Base-by-base conservation (phyloP, 192 early-diverging fungal genomes). In the Coemansia aciculifera region DNA sequence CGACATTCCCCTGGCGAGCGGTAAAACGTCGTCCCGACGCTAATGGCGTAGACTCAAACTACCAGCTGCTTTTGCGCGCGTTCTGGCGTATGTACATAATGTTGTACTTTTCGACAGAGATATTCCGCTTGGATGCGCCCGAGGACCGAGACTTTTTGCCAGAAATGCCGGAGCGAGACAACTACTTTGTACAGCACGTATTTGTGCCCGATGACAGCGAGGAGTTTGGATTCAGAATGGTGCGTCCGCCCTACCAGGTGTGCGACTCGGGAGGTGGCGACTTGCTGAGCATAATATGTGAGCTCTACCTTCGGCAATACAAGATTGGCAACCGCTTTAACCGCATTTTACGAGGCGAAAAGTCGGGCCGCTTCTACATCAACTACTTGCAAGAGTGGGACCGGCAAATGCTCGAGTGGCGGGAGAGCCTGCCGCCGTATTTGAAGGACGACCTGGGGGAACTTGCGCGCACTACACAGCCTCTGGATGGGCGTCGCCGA, bases 331-430 rank as follows among this genome's bases (percentile, higher is more conserved):
- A 78, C 56, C 66, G 73, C 52, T 83, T 83, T 56, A 83, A 83
- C 69, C 72, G 72, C 43, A 70, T 83, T 3, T 42, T 72, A 67
- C 81, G 81, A 17, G 73, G 75, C 57, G 81, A 83, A 23, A 83
- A 77, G 73, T 61, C 67, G 23, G 52, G 49, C 6, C 40, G 67
- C 32, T 71, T 69, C 56, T 83, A 83, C 52, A 67, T 83, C 51
- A 74, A 63, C 44, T 83, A 77, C 51, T 31, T 83, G 66, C 72
- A 65, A 19, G 81, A 83, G 67, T 83, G 81, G 81, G 81, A 83
- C 64, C 75, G 81, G 7, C 81, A 78, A 64, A 78, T 83, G 75
- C 69, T 83, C 31, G 72, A 75, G 59, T 83, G 81, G 81, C 81
- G 81, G 27, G 66, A 65, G 5, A 27, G 34, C 17, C 69, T 83